A percentile compares a stretch with the other conserved stretches of the same genome.
Conservation (phyloP, 768 basidiomycete genomes). For the Amanita molliuscula region DNA sequence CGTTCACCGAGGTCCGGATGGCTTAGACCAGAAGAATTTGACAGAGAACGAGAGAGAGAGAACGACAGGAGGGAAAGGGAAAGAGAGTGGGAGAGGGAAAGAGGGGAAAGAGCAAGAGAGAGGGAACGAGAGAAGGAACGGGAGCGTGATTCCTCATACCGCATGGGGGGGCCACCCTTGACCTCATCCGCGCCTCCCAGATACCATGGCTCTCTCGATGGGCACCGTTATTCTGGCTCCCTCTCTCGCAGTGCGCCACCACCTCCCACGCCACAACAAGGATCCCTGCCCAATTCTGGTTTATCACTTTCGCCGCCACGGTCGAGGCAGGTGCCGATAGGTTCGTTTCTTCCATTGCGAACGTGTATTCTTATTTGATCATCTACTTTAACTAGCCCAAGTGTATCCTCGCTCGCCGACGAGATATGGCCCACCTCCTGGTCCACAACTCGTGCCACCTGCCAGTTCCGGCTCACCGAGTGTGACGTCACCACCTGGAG, state of each 20-base stretch:
- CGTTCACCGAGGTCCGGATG: constrained; percentile 24
- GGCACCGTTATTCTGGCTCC: constrained; percentile 25
- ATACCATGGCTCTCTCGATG: constrained; percentile 20
- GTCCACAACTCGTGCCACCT: constrained; percentile 6
- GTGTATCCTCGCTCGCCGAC: constrained; percentile 15
- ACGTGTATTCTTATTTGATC: neutral
- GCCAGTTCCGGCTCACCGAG: constrained; percentile 4
- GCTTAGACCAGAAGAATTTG: constrained; percentile 17
- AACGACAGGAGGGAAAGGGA: constrained; percentile 11
- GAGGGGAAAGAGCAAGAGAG: constrained; percentile 9
- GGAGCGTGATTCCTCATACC: constrained; percentile 14
- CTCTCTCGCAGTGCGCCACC: constrained; percentile 7
- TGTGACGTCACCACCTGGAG: constrained; percentile 2
- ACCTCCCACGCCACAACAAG: neutral
- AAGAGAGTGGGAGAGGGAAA: constrained; percentile 1
- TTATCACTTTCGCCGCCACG: constrained; percentile 3
- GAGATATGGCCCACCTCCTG: constrained; percentile 13
- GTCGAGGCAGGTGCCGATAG: constrained; percentile 3
- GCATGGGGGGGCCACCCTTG: constrained; percentile 17
- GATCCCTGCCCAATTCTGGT: neutral
- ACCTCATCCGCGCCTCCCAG: constrained; percentile 20
- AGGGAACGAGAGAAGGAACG: constrained; percentile 2
- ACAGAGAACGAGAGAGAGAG: constrained; percentile 4
- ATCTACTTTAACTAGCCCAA: neutral
- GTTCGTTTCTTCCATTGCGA: neutral